phyloP scores from a whole-genome alignment of 23 red algal species.

The Gracilaria caudata region DNA sequence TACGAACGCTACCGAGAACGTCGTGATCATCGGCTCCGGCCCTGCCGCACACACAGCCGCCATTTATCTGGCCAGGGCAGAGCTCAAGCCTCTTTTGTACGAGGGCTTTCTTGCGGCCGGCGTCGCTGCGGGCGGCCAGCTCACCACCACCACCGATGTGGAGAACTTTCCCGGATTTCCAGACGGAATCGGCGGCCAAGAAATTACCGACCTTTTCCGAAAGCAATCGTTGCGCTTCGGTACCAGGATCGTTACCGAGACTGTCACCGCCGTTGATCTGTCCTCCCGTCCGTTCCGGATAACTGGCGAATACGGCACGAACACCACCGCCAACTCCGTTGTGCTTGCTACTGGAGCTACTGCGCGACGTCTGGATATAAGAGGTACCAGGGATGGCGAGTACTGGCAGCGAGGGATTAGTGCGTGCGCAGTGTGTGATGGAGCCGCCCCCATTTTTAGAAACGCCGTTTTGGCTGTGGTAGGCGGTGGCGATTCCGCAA shows the following conservation, averaged over 20 bases:
- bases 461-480: conserved; percentile 78
- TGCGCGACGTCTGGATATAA: conserved; percentile 85
- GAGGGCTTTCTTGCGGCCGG: conserved; percentile 95
- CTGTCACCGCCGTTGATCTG: conserved; percentile 84
- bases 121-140: conserved; percentile 92
- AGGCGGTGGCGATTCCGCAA: conserved; percentile 93
- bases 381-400: conserved; percentile 68
- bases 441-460: conserved; percentile 92
- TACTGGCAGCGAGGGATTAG: conserved; percentile 96
- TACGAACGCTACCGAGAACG: conserved; percentile 34
- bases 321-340: conserved; percentile 56
- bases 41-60: conserved; percentile 97
- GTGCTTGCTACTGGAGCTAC: conserved; percentile 94
- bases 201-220: conserved; percentile 85
- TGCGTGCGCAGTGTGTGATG: conserved; percentile 99
- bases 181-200: conserved; percentile 77
- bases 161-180: conserved; percentile 99
- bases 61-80: conserved; percentile 92
- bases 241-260: conserved; percentile 88
- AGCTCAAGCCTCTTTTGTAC: conserved; percentile 88
- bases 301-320: conserved; percentile 48
- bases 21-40: conserved; percentile 89
- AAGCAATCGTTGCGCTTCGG: conserved; percentile 78
- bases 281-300: conserved; percentile 75
- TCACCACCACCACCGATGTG: conserved; percentile 99